A percentile compares a stretch with the other conserved stretches of the same genome.
Evolutionary conservation across 257 asterid genomes (phyloP).

Genomic region (Marsdenia floribunda): DNA sequence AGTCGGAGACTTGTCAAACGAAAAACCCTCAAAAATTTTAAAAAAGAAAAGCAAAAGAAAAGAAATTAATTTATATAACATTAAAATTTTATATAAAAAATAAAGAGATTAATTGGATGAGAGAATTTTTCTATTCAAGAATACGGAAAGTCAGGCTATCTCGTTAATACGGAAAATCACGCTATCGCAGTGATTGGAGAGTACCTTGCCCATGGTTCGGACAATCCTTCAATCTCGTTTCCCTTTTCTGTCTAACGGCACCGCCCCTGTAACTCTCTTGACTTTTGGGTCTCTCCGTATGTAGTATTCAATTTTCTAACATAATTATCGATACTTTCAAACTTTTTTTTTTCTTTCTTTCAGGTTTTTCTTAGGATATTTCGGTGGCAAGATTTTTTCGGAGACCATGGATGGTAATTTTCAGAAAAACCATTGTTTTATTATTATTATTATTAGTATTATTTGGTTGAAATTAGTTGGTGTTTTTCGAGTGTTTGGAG

Average conservation of each 20-base stretch:
- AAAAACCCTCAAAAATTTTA: too few species aligned
- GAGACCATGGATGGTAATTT: constrained; percentile 36
- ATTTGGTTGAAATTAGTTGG: constrained; percentile 4
- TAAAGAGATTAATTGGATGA: too few species aligned
- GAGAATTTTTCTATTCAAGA: too few species aligned
- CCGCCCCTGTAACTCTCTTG: neutral
- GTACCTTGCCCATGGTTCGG: neutral
- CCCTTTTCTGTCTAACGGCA: neutral
- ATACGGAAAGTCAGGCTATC: too few species aligned
- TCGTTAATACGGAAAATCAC: too few species aligned
- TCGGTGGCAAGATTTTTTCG: constrained; percentile 14
- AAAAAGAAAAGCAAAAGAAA: too few species aligned
- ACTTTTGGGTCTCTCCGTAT: neutral
- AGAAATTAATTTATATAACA: too few species aligned
- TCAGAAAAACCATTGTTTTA: neutral
- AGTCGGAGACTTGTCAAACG: too few species aligned
- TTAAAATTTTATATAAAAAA: too few species aligned
- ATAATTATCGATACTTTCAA: neutral
- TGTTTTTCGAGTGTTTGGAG: neutral
- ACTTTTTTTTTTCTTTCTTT: neutral
- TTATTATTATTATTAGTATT: neutral
- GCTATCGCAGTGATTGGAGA: too few species aligned
- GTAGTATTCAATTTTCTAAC: neutral
- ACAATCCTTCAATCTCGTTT: constrained; percentile 3
- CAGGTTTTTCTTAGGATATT: constrained; percentile 16